phyloP scores from a whole-genome alignment of 768 basidiomycete species.

The Boletus rufocinnamomeus region DNA sequence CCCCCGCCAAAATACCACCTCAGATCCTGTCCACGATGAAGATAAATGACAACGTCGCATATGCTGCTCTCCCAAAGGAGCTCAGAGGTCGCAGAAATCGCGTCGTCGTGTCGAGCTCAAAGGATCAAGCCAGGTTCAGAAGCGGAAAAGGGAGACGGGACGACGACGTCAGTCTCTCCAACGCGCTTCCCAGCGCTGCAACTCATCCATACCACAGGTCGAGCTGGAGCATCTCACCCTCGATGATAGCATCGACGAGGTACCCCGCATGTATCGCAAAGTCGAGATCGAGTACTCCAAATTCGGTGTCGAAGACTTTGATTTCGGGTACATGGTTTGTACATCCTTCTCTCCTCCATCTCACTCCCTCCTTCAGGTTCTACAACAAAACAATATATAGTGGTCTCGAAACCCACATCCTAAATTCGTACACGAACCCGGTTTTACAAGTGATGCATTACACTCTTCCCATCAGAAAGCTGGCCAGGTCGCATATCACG shows the following conservation, averaged over 20 bases:
- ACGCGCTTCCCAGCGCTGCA: not conserved
- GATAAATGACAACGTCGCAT: slow-evolving; percentile 86
- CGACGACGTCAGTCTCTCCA: slow-evolving; percentile 39
- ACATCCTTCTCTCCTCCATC: not conserved
- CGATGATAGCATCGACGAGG: slow-evolving; percentile 55
- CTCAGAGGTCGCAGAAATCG: slow-evolving; percentile 83
- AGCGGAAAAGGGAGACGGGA: slow-evolving; percentile 66
- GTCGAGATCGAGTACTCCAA: slow-evolving; percentile 99
- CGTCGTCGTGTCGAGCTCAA: slow-evolving; percentile 47
- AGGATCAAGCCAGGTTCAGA: slow-evolving; percentile 75
- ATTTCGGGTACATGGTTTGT: slow-evolving; percentile 72
- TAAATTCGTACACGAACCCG: slow-evolving; percentile 95
- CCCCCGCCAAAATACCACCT: slow-evolving; percentile 76
- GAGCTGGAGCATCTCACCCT: slow-evolving; percentile 56
- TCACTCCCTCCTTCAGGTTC: slow-evolving; percentile 52
- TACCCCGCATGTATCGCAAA: slow-evolving; percentile 82
- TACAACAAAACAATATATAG: slow-evolving; percentile 91
- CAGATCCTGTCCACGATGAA: slow-evolving; percentile 79
- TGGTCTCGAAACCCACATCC: slow-evolving; percentile 94
- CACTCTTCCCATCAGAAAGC: slow-evolving; percentile 66
- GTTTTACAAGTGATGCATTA: slow-evolving; percentile 92
- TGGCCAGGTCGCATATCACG: slow-evolving; percentile 91
- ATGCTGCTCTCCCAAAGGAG: slow-evolving; percentile 86
- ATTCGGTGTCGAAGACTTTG: slow-evolving; percentile 98
- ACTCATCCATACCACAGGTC: slow-evolving; percentile 35